These are phyloP conservation scores for Xylaria sp. DNA, from an alignment of 2,329 filamentous ascomycete species.

Conservation along the genomic window DNA sequence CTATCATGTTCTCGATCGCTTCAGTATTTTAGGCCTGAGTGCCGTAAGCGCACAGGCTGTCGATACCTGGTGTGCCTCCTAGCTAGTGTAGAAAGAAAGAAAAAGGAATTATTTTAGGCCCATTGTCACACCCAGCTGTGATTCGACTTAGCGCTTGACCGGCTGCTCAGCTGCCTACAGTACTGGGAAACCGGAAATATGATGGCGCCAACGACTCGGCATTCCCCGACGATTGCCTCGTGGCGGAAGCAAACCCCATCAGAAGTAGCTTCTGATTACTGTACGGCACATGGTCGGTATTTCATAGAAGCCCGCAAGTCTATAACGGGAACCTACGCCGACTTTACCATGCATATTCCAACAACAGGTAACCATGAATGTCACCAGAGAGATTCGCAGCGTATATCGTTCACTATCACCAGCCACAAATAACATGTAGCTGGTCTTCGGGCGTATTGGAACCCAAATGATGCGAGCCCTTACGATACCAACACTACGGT, in stretches of 20 bases:
- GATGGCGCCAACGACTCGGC: constrained; percentile 28
- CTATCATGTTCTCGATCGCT: constrained; percentile 11
- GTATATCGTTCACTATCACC: neutral
- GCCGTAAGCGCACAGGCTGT: neutral
- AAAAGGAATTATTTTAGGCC: neutral
- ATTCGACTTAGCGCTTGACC: constrained; percentile 20
- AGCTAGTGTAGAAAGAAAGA: too few species aligned
- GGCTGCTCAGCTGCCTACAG: constrained; percentile 25
- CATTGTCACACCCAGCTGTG: constrained; percentile 12
- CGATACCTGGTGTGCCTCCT: neutral
- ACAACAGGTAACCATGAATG: constrained; percentile 2
- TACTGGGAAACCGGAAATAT: constrained; percentile 3
- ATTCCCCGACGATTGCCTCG: constrained; percentile 23
- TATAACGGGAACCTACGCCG: constrained; percentile 20
- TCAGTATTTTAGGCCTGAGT: neutral
- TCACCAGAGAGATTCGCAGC: neutral
- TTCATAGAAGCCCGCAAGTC: constrained; percentile 2
- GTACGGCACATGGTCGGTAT: constrained; percentile 13
- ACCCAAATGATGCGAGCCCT: neutral
- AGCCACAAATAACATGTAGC: neutral
- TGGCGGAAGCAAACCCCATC: constrained; percentile 17
- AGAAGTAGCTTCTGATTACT: constrained; percentile 34
- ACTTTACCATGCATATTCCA: constrained; percentile 9
- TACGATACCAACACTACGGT: constrained; percentile 7
- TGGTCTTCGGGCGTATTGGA: neutral